Evolutionary conservation across 1,139 yeast species (phyloP), one percentile per base, ranked within the genome.

Genomic region (Candida sojae): DNA sequence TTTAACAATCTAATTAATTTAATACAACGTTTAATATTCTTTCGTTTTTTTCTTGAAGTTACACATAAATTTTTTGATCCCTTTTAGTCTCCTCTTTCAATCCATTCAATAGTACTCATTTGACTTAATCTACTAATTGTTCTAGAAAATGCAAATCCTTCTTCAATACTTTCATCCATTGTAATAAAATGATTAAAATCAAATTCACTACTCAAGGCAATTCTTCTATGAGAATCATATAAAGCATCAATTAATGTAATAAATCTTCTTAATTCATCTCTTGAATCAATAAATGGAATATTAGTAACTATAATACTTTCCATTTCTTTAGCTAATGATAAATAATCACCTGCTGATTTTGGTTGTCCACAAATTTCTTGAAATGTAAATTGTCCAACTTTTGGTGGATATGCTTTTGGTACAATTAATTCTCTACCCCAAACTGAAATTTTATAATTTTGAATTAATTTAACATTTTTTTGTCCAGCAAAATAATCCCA

Each of bases 91-190:
- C 57, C 64, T 28, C 48, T 54, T 29, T 83, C 90, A 11, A 89
- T 86, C 99, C 99, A 93, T 47, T 88, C 96, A 39, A 85, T 85
- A 5, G 96, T 87, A 57, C 96, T 86, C 97, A 93, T 93, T 59
- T 93, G 98, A 45, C 93, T 80, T 56, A 93, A 75, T 63, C 99
- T 80, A 57, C 95, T 86, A 53, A 93, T 74, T 0, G 98, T 97
- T 62, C 99, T 79, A 1, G 97, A 96, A 74, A 92, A 93, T 12
- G 99, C 99, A 73, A 93, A 93, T 66, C 86, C 81, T 68, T 93
- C 99, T 66, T 93, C 99, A 64, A 91, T 98, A 41, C 87, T 77
- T 33, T 44, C 50, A 58, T 86, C 90, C 1, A 93, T 92, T 58
- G 89, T 96, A 11, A 88, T 96, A 47, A 93, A 77, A 53, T 88